Conservation (phyloP, 1,139 yeast genomes). For the Scheffersomyces illinoinensis region DNA sequence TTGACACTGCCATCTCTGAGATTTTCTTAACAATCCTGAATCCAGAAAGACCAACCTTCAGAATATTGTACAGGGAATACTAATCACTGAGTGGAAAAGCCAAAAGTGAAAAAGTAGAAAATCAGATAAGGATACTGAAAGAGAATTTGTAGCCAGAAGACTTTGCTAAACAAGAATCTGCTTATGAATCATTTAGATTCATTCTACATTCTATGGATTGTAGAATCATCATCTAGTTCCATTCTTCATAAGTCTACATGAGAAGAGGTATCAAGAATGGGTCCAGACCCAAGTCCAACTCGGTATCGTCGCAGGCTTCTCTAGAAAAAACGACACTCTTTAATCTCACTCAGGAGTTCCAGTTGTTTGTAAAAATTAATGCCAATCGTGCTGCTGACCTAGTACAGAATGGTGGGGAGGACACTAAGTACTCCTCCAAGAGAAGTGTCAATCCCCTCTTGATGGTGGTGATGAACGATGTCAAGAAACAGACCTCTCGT, state of each 20-base stretch:
- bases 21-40: neutral
- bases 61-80: neutral
- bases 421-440: conserved; percentile 6
- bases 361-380: conserved; percentile 31
- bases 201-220: neutral
- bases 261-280: neutral
- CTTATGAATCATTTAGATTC: neutral
- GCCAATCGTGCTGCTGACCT: conserved; percentile 45
- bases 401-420: conserved; percentile 9
- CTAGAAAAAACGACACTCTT: neutral
- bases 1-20: neutral
- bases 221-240: neutral
- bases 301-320: neutral
- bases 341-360: conserved; percentile 3
- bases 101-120: too few species aligned
- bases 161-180: neutral
- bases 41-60: neutral
- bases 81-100: too few species aligned
- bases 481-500: conserved; percentile 30
- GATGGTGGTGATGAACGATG: conserved; percentile 33
- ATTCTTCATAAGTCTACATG: neutral
- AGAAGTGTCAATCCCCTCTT: conserved; percentile 38
- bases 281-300: neutral
- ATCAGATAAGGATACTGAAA: neutral
- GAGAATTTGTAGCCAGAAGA: neutral